Evolutionary conservation across 805 yeast genomes (phyloP), one percentile per base, ranked within the genome.

Genomic region (Wickerhamiella azymoides): DNA sequence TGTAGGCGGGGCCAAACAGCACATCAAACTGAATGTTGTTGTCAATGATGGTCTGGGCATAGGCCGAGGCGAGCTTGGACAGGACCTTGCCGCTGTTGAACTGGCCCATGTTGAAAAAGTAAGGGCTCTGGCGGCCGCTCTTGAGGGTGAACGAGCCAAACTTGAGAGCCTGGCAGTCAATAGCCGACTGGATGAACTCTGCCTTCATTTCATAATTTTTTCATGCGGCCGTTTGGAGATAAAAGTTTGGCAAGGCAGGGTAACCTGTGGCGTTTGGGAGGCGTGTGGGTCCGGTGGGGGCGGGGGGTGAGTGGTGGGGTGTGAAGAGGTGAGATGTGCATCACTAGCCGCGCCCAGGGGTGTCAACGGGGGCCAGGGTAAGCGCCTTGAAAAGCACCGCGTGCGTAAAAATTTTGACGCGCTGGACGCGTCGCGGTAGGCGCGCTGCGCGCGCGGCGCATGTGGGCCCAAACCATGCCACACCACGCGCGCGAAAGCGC

Each of bases 1-100:
- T 92, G 67, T 89, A 89, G 25, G 98, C 98, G 10, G 98, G 98
- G 7, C 98, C 98, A 59, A 89, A 89, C 46, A 89, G 68, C 37
- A 92, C 78, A 58, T 89, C 97, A 56, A 89, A 88, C 61, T 86
- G 80, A 43, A 89, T 59, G 5, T 81, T 89, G 0, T 89, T 74
- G 40, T 74, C 77, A 54, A 88, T 78, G 53, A 89, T 89, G 25
- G 95, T 82, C 48, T 75, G 72, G 26, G 98, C 97, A 60, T 88
- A 92, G 6, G 95, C 81, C 5, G 80, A 74, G 17, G 95, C 96
- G 55, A 89, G 69, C 36, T 78, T 76, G n/a, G 84, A 76, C 50
- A 89, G 70, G 48, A 81, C 72, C 52, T 73, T 74, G 33, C 95
- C 96, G 7, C 85, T 77, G 64, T 74, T 74, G 74, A 89, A 85